phyloP scores from a whole-genome alignment of 1,284 basidiomycete genomes.

The Pseudozyma sp. region DNA sequence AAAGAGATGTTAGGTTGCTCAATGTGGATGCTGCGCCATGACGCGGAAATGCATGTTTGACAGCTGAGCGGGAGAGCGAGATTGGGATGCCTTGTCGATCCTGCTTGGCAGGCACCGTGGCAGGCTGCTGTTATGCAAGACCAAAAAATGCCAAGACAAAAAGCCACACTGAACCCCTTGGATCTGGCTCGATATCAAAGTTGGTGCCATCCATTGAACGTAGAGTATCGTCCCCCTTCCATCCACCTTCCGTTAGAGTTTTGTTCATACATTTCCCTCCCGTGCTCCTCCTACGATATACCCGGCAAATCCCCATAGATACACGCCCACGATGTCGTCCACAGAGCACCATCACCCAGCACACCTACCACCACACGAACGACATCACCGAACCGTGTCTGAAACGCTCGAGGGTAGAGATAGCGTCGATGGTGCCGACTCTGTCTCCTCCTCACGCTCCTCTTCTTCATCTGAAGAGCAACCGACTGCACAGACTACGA shows the following conservation, averaged over 20 bases:
- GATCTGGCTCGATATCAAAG: too few relatives aligned
- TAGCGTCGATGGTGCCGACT: slow-evolving; percentile 14
- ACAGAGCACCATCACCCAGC: slow-evolving; percentile 10
- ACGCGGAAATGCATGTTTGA: not conserved
- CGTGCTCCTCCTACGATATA: too few relatives aligned
- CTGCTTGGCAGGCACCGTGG: not conserved
- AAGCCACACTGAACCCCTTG: too few relatives aligned
- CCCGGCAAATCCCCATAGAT: not conserved
- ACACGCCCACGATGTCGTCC: slow-evolving; percentile 1
- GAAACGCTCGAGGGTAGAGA: slow-evolving; percentile 13
- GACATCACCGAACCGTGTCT: slow-evolving; percentile 20
- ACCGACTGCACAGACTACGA: not conserved
- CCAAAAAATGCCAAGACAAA: slow-evolving; percentile 5
- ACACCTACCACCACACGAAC: slow-evolving; percentile 6
- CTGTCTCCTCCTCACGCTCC: slow-evolving; percentile 22
- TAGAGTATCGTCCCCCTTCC: too few relatives aligned
- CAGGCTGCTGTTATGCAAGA: not conserved
- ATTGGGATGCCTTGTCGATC: slow-evolving; percentile 4
- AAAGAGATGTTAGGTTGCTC: not conserved
- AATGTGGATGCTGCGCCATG: slow-evolving; percentile 5
- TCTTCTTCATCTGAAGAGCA: slow-evolving; percentile 7
- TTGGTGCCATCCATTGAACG: too few relatives aligned
- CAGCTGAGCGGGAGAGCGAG: too few relatives aligned
- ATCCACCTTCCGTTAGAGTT: too few relatives aligned
- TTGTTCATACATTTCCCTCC: too few relatives aligned